Evolutionary conservation across 257 asterid species (phyloP), one percentile per base, ranked within the genome.

Genomic region (Solanum rostratum): DNA sequence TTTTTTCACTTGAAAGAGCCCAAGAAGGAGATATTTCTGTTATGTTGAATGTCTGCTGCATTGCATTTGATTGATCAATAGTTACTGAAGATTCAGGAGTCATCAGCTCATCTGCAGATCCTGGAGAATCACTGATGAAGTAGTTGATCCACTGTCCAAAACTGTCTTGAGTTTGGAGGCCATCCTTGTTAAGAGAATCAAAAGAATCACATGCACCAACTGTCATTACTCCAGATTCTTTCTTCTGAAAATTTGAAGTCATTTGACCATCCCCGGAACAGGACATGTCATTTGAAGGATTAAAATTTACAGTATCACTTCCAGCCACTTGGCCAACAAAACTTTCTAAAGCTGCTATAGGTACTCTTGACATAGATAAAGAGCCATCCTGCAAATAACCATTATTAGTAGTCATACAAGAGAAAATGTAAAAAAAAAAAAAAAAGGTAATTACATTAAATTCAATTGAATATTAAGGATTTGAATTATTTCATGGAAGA

Each of bases 1-100:
- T 93, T 88, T 91, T 95, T 93, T 91, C 98, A 78, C 88, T 91
- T 59, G 99, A 90, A 87, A 90, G 87, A 79, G 95, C 98, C 91
- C 91, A 95, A 82, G 94, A 68, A 86, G 96, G 98, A 70, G 98
- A 94, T 89, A 97, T 84, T 79, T 97, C 98, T 37, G 90, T 88
- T 86, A 97, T 92, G 81, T 84, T 87, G 86, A 95, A 93, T 83
- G 89, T 91, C 84, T 86, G 91, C 84, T 92, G 93, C 59, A 50
- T 53, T 3, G 84, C 84, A 86, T 92, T 74, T 29, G 85, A 90
- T 14, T 54, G 86, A 71, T 84, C 87, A 10, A 76, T 49, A 49
- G 82, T 76, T 76, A 49, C 82, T 76, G 82, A 76, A 84, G 96
- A 79, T 87, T 89, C 94, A 81, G 88, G 84, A 70, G 85, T 76